Conservation (phyloP, 1,284 basidiomycete genomes). For the Athelia sp. region DNA sequence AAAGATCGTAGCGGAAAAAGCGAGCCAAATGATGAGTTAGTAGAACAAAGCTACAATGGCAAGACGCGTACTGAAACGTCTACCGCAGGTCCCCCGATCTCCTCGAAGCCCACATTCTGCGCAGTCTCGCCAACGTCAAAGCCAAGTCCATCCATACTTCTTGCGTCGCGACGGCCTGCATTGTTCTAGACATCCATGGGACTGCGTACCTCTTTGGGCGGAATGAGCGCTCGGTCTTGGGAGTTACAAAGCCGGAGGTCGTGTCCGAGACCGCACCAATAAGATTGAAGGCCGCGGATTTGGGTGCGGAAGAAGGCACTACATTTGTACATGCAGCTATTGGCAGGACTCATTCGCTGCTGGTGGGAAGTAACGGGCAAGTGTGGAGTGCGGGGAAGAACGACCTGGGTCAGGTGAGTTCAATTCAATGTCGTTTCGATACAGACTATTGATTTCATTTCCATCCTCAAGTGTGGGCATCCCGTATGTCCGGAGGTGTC, state of each 20-base stretch:
- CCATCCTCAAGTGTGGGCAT: conserved; percentile 61
- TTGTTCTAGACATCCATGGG: conserved; percentile 72
- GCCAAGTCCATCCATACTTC: conserved; percentile 68
- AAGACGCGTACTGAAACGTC: conserved; percentile 1
- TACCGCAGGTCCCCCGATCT: conserved; percentile 57
- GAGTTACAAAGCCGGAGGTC: conserved; percentile 46
- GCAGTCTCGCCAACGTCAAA: conserved; percentile 81
- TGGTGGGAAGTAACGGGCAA: conserved; percentile 78
- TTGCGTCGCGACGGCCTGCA: conserved; percentile 69
- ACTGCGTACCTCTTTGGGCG: conserved; percentile 85
- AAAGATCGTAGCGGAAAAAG: conserved; percentile 50
- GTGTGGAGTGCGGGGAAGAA: conserved; percentile 87
- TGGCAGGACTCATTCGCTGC: conserved; percentile 77
- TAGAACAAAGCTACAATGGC: conserved; percentile 4
- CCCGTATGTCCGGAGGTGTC: conserved; percentile 56
- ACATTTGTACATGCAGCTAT: conserved; percentile 80
- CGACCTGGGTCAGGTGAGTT: conserved; percentile 71
- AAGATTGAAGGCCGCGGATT: conserved; percentile 52
- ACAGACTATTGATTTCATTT: background rate
- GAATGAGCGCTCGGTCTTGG: conserved; percentile 59
- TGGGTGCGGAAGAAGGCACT: conserved; percentile 58
- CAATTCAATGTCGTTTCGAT: conserved; percentile 3
- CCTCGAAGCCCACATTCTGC: conserved; percentile 81
- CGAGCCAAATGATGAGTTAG: conserved; percentile 35
- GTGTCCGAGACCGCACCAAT: conserved; percentile 72